Base-by-base conservation (phyloP, 2,329 filamentous ascomycete species). In the Penicillium sumatraense region DNA sequence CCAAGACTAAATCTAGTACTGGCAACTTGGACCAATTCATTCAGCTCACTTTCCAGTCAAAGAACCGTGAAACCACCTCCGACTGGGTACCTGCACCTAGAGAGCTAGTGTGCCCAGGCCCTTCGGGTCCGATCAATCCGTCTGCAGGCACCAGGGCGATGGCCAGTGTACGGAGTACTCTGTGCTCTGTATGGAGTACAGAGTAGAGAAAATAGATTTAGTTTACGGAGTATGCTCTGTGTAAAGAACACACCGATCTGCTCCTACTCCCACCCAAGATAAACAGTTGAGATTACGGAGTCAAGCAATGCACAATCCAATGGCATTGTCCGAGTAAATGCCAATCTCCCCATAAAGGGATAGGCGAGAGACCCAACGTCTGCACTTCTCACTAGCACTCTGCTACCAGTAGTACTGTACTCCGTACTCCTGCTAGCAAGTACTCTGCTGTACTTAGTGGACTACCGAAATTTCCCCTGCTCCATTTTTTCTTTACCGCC, bases 401-500 rank as follows among this genome's bases (percentile, higher is more conserved):
- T n/a, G n/a, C n/a, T n/a, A n/a, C n/a, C n/a, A n/a, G n/a, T n/a
- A n/a, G n/a, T n/a, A n/a, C n/a, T n/a, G n/a, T n/a, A n/a, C n/a
- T n/a, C n/a, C n/a, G n/a, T n/a, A n/a, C n/a, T n/a, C n/a, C n/a
- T n/a, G n/a, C n/a, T n/a, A n/a, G n/a, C n/a, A n/a, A n/a, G n/a
- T n/a, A n/a, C n/a, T n/a, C n/a, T n/a, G n/a, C n/a, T n/a, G n/a
- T n/a, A n/a, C n/a, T n/a, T n/a, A n/a, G n/a, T n/a, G n/a, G n/a
- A 24, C 18, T 55, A 36, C 48, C 53, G 44, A 41, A 27, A 35
- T 54, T 56, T 56, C 36, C 42, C 41, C 45, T 14, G 20, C 42
- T 50, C 42, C 29, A 27, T 31, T 49, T 50, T 33, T 46, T 47
- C 35, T 50, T 45, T 40, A 50, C 54, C 55, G 53, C 55, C 55